Base-by-base conservation (phyloP, 192 early-diverging fungal species). In the Gaertneriomyces semiglobifer region DNA sequence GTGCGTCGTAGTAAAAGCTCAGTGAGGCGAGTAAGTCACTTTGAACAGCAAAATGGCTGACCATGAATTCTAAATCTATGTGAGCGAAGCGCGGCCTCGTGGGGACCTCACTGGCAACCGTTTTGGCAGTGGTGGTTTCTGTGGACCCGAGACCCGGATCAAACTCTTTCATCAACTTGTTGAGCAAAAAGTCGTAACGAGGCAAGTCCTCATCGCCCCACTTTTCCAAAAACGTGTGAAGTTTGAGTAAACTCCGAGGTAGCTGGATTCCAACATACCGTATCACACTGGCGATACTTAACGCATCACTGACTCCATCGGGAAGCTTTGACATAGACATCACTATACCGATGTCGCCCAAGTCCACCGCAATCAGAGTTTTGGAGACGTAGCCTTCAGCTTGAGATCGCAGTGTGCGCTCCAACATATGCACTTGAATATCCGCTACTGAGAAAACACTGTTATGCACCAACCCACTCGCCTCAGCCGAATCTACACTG, bases 171-270 rank as follows among this genome's bases (percentile, higher is more conserved):
- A 89, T 68, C 5, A 91, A 63, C 5, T 80, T 83, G 56, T 88
- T 85, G 68, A 89, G 85, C 63, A 90, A 69, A 64, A 90, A 88
- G 61, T 88, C 85, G 70, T 87, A 89, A 9, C 72, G 68, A 25
- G 62, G 58, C 33, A 74, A 50, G 54, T 74, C 66, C 52, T 90
- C 87, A 38, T 84, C 83, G 0, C 83, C 74, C 91, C 91, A 93
- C 40, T 87, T 83, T 58, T 88, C 87, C n/a, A 90, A 75, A 69
- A 93, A 91, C 4, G 79, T 71, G 54, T 90, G 87, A 9, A 93
- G 52, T 46, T 85, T 86, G n/a, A 93, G 62, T 10, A 93, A 68
- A 59, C 88, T 90, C 48, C 84, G 70, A 0, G 77, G 77, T 6
- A 79, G 44, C 7, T 44, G 56, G 33, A 79, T 16, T 11, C 62